Conservation (phyloP, 208 protist species). For the Crithidia mellificae region DNA sequence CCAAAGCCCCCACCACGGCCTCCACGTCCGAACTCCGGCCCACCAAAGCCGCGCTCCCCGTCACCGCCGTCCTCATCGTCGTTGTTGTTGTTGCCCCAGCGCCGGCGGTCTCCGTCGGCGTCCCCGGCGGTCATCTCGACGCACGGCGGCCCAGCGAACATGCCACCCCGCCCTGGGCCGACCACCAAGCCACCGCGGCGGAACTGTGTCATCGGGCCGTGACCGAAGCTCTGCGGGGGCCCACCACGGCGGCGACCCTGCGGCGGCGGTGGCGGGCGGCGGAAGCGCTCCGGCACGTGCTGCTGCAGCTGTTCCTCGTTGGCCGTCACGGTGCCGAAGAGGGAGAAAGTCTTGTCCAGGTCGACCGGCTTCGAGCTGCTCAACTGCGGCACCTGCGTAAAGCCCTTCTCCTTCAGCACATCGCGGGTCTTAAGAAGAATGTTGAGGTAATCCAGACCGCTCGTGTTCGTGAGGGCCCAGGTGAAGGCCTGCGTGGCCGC, state of each 20-base stretch:
- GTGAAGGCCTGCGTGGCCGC: slow-evolving; percentile 86
- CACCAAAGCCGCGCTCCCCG: slow-evolving; percentile 4
- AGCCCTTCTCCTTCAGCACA: slow-evolving; percentile 67
- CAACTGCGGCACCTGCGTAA: slow-evolving; percentile 87
- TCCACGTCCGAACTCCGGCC: neutral
- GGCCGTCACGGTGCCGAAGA: slow-evolving; percentile 80
- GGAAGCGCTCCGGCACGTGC: slow-evolving; percentile 61
- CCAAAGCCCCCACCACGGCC: neutral
- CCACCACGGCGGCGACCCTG: slow-evolving; percentile 12
- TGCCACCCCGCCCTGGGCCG: neutral
- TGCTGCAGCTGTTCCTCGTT: slow-evolving; percentile 58
- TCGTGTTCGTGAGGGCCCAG: slow-evolving; percentile 71
- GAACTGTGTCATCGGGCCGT: slow-evolving; percentile 15
- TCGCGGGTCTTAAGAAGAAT: slow-evolving; percentile 83
- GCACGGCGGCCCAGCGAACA: neutral
- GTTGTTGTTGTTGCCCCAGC: no score
- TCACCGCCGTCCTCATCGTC: neutral
- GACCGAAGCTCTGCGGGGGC: slow-evolving; percentile 15
- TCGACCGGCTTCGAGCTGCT: slow-evolving; percentile 90
- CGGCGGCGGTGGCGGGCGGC: slow-evolving; percentile 33
- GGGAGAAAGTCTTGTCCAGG: slow-evolving; percentile 85
- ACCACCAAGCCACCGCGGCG: neutral
- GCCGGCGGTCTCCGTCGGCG: neutral
- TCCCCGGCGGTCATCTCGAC: neutral
- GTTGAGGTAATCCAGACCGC: slow-evolving; percentile 70